Percentiles rank a stretch among this genome's conserved stretches.
These are phyloP conservation scores for Colletotrichum sp. DNA, from an alignment of 2,329 filamentous ascomycete genomes.

Conservation along the genomic window DNA sequence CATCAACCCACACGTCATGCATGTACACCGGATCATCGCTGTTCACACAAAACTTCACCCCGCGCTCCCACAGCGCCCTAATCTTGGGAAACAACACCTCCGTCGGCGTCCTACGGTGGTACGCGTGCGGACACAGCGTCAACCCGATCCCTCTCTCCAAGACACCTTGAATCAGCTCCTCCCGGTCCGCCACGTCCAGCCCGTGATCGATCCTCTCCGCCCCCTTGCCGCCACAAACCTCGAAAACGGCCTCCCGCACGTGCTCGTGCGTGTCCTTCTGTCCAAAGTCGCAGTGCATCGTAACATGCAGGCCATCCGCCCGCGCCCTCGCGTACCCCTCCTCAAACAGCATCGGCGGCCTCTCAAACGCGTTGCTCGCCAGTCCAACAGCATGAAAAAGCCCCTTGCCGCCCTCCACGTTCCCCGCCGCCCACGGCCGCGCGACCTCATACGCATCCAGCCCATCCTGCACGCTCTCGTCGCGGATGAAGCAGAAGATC, in stretches of 20 bases:
- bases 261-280: conserved; percentile 52
- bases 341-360: conserved; percentile 50
- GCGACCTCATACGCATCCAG: conserved; percentile 41
- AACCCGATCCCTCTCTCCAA: conserved; percentile 63
- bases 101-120: conserved; percentile 44
- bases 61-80: conserved; percentile 63
- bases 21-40: conserved; percentile 75
- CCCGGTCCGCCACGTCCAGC: conserved; percentile 66
- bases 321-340: conserved; percentile 38
- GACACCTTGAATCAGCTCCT: conserved; percentile 62
- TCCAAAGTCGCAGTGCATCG: conserved; percentile 56
- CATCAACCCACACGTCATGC: conserved; percentile 53
- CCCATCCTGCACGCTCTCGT: conserved; percentile 41
- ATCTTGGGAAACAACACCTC: conserved; percentile 53
- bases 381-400: conserved; percentile 51
- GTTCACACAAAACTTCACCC: conserved; percentile 74
- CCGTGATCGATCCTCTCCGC: conserved; percentile 78
- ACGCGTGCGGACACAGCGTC: conserved; percentile 69
- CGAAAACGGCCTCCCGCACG: conserved; percentile 38
- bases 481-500: conserved; percentile 48
- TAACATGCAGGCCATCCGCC: conserved; percentile 47
- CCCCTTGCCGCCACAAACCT: conserved; percentile 36
- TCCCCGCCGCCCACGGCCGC: conserved; percentile 37
- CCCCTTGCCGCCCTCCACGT: conserved; percentile 32
- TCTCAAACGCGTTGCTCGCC: conserved; percentile 49